These are phyloP conservation scores for Leavenworthia alabamica DNA, from an alignment of 345 rosid genomes.

Conservation along the genomic window DNA sequence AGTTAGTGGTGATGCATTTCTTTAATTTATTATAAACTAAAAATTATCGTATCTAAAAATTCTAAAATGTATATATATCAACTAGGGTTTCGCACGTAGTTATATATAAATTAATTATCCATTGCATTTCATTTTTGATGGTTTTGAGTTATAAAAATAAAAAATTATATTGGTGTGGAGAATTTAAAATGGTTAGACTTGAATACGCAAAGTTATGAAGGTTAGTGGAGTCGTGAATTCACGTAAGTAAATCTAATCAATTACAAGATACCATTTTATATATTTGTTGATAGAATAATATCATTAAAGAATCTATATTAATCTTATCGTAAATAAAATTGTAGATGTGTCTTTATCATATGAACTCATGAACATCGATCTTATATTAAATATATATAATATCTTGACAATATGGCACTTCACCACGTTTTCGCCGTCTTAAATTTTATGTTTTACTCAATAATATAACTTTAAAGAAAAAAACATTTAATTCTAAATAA, in stretches of 20 bases:
- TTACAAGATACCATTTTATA: constrained; percentile 3
- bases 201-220: background rate
- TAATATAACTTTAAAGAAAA: background rate
- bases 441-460: background rate
- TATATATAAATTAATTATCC: background rate
- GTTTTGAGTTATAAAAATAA: background rate
- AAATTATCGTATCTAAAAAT: background rate
- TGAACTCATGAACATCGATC: background rate
- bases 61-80: background rate
- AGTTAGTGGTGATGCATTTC: no score
- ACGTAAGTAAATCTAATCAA: constrained; percentile 14
- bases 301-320: background rate
- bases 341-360: constrained; percentile 14
- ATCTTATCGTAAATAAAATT: background rate
- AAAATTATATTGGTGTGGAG: background rate
- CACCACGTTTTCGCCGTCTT: constrained; percentile 19
- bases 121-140: background rate
- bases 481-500: background rate
- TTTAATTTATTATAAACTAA: background rate
- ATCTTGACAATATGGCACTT: constrained; percentile 5
- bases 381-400: background rate
- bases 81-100: background rate
- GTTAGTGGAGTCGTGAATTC: constrained; percentile 29
- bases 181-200: constrained; percentile 8
- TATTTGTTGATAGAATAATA: background rate